Percentiles rank a stretch among this genome's conserved stretches.
Conservation (phyloP, 345 rosid species). For the Eucalyptus tenuipes region DNA sequence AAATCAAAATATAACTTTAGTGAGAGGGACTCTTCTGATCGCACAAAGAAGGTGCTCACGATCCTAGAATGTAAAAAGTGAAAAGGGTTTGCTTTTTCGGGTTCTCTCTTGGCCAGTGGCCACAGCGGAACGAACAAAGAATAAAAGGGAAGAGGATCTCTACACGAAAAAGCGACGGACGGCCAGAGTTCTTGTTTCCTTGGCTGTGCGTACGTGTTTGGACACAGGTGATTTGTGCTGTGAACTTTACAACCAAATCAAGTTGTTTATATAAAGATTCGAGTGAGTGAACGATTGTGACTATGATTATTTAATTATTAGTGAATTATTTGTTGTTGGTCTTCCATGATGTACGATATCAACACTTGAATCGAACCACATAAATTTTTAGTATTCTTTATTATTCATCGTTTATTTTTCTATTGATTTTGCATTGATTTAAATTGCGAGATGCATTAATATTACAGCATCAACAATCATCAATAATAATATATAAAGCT, state of each 20-base stretch:
- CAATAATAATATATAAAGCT: not conserved
- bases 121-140: not conserved
- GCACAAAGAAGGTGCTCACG: not conserved
- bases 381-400: fast-evolving
- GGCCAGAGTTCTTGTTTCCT: not conserved
- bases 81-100: not conserved
- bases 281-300: fast-evolving
- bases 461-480: not conserved
- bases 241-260: not conserved
- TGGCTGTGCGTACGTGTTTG: not conserved
- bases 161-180: not conserved
- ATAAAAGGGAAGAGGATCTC: not conserved
- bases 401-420: not conserved
- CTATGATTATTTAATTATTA: no score
- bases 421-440: no score
- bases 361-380: fast-evolving
- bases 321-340: fast-evolving
- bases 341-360: fast-evolving
- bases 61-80: not conserved
- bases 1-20: not conserved
- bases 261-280: not conserved
- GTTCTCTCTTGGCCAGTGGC: not conserved
- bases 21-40: not conserved
- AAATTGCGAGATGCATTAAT: not conserved
- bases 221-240: not conserved